Evolutionary conservation across 495 filamentous ascomycete genomes (phyloP).

Genomic region (Hypoxylon lienhwacheense): DNA sequence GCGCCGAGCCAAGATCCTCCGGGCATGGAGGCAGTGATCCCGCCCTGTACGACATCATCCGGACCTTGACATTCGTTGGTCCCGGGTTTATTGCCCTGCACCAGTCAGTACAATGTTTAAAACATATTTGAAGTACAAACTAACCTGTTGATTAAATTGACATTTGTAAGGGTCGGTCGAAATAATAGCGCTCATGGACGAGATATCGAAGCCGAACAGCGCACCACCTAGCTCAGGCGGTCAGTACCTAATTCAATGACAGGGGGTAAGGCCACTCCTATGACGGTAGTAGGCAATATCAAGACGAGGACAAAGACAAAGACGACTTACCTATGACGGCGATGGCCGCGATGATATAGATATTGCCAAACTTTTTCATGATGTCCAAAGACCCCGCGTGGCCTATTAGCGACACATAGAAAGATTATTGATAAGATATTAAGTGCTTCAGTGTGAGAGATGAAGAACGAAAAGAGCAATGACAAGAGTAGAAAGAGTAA

Average conservation of each 20-base stretch:
- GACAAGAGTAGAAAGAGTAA: not conserved
- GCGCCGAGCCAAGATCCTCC: conserved; percentile 76
- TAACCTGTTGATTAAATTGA: conserved; percentile 61
- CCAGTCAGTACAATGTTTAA: conserved; percentile 18
- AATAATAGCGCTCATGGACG: conserved; percentile 79
- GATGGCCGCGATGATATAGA: conserved; percentile 74
- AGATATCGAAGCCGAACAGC: conserved; percentile 82
- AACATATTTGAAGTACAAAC: conserved; percentile 19
- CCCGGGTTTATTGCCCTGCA: conserved; percentile 34
- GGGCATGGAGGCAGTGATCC: conserved; percentile 72
- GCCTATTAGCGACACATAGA: conserved; percentile 30
- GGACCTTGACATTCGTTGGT: conserved; percentile 53
- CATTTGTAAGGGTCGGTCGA: conserved; percentile 62
- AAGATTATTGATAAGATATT: conserved; percentile 1
- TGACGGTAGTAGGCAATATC: not conserved
- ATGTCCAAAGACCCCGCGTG: conserved; percentile 37
- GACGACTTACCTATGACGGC: conserved; percentile 59
- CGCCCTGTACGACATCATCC: conserved; percentile 54
- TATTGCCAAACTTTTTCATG: conserved; percentile 62
- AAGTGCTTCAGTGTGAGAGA: conserved; percentile 4
- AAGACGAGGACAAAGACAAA: conserved; percentile 4
- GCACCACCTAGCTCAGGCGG: conserved; percentile 61
- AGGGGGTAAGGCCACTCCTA: not conserved
- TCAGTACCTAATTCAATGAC: conserved; percentile 24
- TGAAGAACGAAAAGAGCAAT: conserved; percentile 6